A percentile compares a stretch with the other conserved stretches of the same genome.
Evolutionary conservation across 2,329 filamentous ascomycete species (phyloP).

Genomic region (Hypoxylon sp.): DNA sequence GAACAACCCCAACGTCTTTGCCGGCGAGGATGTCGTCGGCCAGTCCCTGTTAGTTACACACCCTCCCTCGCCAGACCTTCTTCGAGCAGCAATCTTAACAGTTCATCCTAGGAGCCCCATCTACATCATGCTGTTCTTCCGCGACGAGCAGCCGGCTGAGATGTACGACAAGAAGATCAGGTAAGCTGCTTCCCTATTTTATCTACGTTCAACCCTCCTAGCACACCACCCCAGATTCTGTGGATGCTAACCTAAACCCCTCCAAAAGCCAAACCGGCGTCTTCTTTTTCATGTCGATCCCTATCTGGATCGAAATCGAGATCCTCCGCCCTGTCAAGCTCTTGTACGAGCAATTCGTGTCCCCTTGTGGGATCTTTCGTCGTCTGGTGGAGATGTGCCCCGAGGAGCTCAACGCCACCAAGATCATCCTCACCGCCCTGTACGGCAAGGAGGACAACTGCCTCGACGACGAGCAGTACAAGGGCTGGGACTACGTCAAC

Average conservation of each 20-base stretch:
- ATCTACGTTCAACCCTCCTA: too few relatives aligned
- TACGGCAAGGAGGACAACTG: too few relatives aligned
- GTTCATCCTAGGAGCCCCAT: neutral
- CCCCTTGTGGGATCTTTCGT: neutral
- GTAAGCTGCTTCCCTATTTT: neutral
- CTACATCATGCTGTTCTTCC: neutral
- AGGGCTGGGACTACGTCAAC: neutral
- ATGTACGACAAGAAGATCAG: too few relatives aligned
- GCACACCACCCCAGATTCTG: neutral
- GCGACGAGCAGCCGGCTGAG: too few relatives aligned
- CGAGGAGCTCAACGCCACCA: neutral
- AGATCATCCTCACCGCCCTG: neutral
- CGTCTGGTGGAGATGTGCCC: neutral
- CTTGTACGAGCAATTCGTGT: neutral
- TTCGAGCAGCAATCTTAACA: neutral
- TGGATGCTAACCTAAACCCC: neutral
- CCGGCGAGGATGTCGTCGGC: neutral
- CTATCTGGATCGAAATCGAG: neutral
- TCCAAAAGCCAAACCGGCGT: neutral
- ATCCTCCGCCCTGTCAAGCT: neutral
- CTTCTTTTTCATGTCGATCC: neutral
- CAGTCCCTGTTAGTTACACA: neutral
- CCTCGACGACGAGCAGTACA: neutral
- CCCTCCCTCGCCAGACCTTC: neutral
- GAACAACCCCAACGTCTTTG: neutral